phyloP scores from a whole-genome alignment of 495 filamentous ascomycete genomes.

The Annulohypoxylon bovei region DNA sequence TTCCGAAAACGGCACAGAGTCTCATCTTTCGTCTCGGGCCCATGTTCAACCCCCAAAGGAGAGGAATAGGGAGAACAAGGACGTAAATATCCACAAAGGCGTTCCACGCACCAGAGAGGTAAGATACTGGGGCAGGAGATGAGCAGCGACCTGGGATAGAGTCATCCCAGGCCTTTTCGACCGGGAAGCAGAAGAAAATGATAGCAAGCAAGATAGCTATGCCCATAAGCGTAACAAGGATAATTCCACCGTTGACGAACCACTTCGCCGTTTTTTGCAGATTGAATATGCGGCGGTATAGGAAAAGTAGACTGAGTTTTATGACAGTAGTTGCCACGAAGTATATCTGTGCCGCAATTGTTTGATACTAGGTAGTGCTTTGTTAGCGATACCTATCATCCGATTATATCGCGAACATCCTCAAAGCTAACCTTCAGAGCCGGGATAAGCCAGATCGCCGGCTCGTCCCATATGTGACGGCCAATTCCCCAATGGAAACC shows the following conservation, averaged over 20 bases:
- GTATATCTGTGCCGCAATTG: slow-evolving; percentile 6
- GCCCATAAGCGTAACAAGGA: not conserved
- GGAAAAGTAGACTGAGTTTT: slow-evolving; percentile 8
- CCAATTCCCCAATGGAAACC: slow-evolving; percentile 12
- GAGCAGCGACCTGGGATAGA: not conserved
- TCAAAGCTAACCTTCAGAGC: not conserved
- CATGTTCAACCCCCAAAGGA: slow-evolving; percentile 7
- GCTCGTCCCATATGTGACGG: slow-evolving; percentile 3
- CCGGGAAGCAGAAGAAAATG: slow-evolving; percentile 6
- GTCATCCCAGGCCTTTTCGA: slow-evolving; percentile 1
- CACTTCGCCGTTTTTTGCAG: not conserved
- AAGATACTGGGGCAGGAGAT: not conserved
- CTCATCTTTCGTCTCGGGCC: not conserved
- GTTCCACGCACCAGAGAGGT: not conserved
- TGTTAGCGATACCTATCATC: not conserved
- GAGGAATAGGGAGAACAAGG: not conserved
- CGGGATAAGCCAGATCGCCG: not conserved
- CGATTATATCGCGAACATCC: not conserved
- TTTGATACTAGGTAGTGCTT: not conserved
- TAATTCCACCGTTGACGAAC: not conserved
- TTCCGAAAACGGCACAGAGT: slow-evolving; percentile 2
- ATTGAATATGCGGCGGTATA: slow-evolving; percentile 4
- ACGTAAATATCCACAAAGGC: slow-evolving; percentile 8
- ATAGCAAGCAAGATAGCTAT: not conserved
- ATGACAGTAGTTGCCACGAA: not conserved